These are phyloP conservation scores for Sporothrix sp. DNA, from an alignment of 2,329 filamentous ascomycete species.

Conservation along the genomic window DNA sequence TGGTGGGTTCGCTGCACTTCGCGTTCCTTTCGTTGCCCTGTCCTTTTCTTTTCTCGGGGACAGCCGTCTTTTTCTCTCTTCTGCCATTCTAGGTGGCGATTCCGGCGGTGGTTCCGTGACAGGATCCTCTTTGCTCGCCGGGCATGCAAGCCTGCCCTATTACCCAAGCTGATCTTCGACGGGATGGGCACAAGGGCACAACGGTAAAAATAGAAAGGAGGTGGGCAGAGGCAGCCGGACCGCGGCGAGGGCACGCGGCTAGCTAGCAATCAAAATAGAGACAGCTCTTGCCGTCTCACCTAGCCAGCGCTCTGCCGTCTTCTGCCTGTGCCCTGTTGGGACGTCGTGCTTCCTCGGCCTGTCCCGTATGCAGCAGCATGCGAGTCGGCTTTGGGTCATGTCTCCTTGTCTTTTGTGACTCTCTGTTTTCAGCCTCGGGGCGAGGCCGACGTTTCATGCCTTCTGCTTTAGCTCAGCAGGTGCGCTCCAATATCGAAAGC, in stretches of 20 bases:
- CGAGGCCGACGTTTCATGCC: conserved; percentile 4
- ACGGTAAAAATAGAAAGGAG: conserved; percentile 17
- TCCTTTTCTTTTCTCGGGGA: neutral
- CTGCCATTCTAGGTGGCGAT: neutral
- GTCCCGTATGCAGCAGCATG: neutral
- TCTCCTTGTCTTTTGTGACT: neutral
- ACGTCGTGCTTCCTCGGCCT: neutral
- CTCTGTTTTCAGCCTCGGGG: neutral
- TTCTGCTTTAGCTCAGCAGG: neutral
- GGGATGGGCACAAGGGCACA: neutral
- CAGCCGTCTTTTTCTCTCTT: neutral
- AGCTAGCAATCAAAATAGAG: no score
- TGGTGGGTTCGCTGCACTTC: neutral
- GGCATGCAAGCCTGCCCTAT: neutral
- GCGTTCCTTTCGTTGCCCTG: neutral
- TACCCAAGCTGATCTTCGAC: conserved; percentile 1
- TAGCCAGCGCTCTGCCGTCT: neutral
- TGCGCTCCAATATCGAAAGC: neutral
- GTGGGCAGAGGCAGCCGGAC: no score
- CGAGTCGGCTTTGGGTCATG: neutral
- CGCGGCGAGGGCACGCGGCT: neutral
- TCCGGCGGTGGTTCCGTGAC: neutral
- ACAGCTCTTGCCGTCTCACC: neutral
- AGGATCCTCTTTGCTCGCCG: neutral
- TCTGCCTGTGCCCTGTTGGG: neutral